A percentile compares a stretch with the other conserved stretches of the same genome.
Evolutionary conservation across 495 filamentous ascomycete genomes (phyloP).

Genomic region (Penicillium arizonense): DNA sequence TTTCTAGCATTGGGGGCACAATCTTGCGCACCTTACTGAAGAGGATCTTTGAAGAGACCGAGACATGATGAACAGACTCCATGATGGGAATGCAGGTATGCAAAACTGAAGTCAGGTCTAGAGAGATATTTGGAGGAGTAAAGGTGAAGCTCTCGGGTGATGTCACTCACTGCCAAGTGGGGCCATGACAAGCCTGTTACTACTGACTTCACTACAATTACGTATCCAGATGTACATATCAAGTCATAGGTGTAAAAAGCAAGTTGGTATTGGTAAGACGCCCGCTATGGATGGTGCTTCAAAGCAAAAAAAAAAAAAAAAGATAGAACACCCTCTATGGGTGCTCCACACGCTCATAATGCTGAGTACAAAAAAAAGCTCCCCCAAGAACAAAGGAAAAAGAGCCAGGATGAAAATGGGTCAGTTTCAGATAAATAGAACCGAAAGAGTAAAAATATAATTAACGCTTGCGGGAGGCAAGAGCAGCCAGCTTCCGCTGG

Average conservation of each 20-base stretch:
- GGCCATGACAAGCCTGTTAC: constrained; percentile 19
- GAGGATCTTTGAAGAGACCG: constrained; percentile 64
- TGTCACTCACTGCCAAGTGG: constrained; percentile 48
- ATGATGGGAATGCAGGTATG: constrained; percentile 17
- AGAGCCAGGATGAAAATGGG: not conserved
- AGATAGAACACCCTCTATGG: constrained; percentile 29
- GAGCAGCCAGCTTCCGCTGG: constrained; percentile 46
- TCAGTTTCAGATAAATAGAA: constrained; percentile 1
- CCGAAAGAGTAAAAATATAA: constrained; percentile 2
- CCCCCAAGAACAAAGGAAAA: constrained; percentile 16
- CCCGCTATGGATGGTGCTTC: constrained; percentile 27
- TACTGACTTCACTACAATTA: constrained; percentile 5
- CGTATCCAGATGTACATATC: not conserved
- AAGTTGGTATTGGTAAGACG: constrained; percentile 26
- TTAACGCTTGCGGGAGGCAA: constrained; percentile 41
- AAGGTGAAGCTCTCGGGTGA: constrained; percentile 25
- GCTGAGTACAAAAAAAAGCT: constrained; percentile 20
- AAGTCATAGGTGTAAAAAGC: constrained; percentile 5
- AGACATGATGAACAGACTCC: constrained; percentile 49
- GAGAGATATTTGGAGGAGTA: constrained; percentile 12
- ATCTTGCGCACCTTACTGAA: constrained; percentile 83
- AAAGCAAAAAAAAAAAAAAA: constrained; percentile 18
- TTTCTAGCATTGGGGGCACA: constrained; percentile 91
- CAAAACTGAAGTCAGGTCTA: not conserved
- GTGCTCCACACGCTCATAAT: constrained; percentile 38